Evolutionary conservation across 2,329 filamentous ascomycete species (phyloP).

Genomic region (Claviceps sp.): DNA sequence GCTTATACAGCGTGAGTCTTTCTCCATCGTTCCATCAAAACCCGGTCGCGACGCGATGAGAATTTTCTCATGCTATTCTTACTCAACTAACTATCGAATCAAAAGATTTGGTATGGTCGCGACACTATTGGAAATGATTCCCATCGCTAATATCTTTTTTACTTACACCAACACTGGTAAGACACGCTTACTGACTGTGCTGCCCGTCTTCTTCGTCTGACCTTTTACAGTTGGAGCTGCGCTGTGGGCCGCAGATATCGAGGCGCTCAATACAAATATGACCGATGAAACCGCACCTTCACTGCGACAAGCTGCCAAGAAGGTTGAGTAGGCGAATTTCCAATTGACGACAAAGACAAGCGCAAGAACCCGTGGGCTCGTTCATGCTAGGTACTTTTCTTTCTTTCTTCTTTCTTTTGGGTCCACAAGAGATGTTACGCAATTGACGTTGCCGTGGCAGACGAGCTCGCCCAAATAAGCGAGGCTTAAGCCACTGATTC

Average conservation of each 20-base stretch:
- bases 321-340: conserved; percentile 18
- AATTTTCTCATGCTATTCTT: background rate
- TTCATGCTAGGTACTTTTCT: no score
- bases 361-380: background rate
- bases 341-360: background rate
- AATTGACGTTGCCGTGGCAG: background rate
- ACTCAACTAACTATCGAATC: conserved; percentile 5
- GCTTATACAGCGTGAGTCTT: conserved; percentile 65
- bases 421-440: background rate
- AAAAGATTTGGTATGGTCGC: conserved; percentile 60
- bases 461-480: conserved; percentile 1
- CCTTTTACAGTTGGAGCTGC: conserved; percentile 59
- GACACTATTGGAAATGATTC: conserved; percentile 72
- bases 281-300: conserved; percentile 35
- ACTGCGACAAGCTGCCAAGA: conserved; percentile 34
- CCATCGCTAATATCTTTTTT: conserved; percentile 70
- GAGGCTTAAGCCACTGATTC: background rate
- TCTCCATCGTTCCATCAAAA: background rate
- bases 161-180: conserved; percentile 73
- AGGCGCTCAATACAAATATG: conserved; percentile 40
- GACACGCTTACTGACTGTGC: conserved; percentile 3
- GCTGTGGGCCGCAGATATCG: conserved; percentile 85
- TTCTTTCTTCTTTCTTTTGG: background rate
- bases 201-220: background rate
- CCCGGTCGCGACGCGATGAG: background rate